Conservation (phyloP, 1,139 yeast species). For the Magnusiomyces clavatus region DNA sequence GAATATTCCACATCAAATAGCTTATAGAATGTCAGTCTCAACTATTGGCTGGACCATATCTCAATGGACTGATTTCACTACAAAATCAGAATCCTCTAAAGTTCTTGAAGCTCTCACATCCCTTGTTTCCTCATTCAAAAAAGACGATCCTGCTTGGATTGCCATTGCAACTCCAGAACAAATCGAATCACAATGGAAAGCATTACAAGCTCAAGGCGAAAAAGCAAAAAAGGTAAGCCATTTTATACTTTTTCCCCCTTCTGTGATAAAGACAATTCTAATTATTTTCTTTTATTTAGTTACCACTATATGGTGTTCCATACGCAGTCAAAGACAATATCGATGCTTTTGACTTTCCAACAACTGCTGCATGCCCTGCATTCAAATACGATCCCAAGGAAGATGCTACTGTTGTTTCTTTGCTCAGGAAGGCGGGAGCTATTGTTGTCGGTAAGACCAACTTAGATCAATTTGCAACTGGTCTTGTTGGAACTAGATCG, state of each 20-base stretch:
- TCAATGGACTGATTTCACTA: conserved; percentile 69
- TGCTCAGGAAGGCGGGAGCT: conserved; percentile 78
- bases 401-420: conserved; percentile 67
- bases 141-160: conserved; percentile 85
- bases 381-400: conserved; percentile 56
- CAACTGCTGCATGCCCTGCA: conserved; percentile 95
- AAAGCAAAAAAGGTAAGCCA: conserved; percentile 37
- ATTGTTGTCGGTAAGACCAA: conserved; percentile 88
- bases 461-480: conserved; percentile 94
- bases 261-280: no score
- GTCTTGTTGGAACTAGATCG: conserved; percentile 88
- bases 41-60: conserved; percentile 50
- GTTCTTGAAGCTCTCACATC: conserved; percentile 46
- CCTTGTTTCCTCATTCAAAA: conserved; percentile 37
- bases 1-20: neutral
- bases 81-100: conserved; percentile 50
- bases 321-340: conserved; percentile 92
- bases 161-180: conserved; percentile 56
- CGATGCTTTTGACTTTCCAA: conserved; percentile 70
- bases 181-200: conserved; percentile 69
- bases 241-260: neutral
- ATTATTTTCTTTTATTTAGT: conserved; percentile 13
- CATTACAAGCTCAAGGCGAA: conserved; percentile 36
- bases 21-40: neutral
- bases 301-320: conserved; percentile 85